A percentile compares a stretch with the other conserved stretches of the same genome.
Evolutionary conservation across 805 yeast species (phyloP).

Genomic region (Monosporozyma aquatica): DNA sequence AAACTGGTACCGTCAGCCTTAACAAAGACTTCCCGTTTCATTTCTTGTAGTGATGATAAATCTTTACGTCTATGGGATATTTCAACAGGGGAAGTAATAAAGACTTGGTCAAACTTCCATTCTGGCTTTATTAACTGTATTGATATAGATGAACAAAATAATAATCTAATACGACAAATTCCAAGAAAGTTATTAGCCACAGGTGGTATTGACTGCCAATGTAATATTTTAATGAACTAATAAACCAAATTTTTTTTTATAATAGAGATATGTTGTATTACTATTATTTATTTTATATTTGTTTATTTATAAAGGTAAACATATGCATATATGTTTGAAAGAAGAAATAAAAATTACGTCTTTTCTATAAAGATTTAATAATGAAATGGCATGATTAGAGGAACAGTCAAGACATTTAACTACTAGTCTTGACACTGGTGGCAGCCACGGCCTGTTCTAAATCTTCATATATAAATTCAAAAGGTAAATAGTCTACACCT

Average conservation of each 20-base stretch:
- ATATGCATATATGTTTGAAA: too few relatives aligned
- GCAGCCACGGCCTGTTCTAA: conserved; percentile 6
- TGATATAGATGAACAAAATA: conserved; percentile 16
- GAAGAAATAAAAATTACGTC: background rate
- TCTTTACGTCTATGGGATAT: conserved; percentile 73
- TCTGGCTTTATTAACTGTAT: conserved; percentile 69
- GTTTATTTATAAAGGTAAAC: too few relatives aligned
- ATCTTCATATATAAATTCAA: conserved; percentile 34
- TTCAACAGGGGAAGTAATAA: conserved; percentile 37
- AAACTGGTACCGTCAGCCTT: conserved; percentile 34
- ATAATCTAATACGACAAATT: conserved; percentile 13
- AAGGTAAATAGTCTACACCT: conserved; percentile 61
- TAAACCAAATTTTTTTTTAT: too few relatives aligned
- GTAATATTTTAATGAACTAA: conserved; percentile 14
- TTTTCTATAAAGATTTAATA: too few relatives aligned
- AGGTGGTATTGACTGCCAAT: conserved; percentile 19
- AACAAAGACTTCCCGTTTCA: conserved; percentile 73
- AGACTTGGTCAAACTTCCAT: conserved; percentile 49
- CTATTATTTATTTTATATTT: too few relatives aligned
- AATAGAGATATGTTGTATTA: too few relatives aligned
- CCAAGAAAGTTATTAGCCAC: conserved; percentile 18
- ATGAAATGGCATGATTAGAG: too few relatives aligned
- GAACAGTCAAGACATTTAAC: background rate
- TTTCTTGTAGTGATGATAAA: conserved; percentile 73
- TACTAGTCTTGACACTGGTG: background rate